Percentiles rank a stretch among this genome's conserved stretches.
phyloP scores from a whole-genome alignment of 2,329 filamentous ascomycete species.

The Scedosporium aurantiacum region DNA sequence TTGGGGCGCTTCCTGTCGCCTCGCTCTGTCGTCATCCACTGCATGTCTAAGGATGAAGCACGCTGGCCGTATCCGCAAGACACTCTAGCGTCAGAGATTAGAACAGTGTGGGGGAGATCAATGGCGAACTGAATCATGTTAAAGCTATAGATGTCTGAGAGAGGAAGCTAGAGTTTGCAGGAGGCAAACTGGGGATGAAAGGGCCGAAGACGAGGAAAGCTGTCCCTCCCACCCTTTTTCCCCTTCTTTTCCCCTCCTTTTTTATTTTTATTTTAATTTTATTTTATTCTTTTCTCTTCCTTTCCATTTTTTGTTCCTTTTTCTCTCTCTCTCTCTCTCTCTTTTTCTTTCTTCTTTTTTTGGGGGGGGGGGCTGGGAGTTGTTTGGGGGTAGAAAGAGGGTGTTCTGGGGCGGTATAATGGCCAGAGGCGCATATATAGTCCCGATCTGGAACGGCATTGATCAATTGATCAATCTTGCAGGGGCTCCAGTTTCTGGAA shows the following conservation, averaged over 20 bases:
- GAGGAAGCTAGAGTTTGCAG: not conserved
- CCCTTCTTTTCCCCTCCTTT: not conserved
- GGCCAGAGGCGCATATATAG: too few relatives aligned
- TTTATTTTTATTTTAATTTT: not conserved
- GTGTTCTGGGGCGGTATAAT: too few relatives aligned
- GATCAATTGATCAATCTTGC: too few relatives aligned
- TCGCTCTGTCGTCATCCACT: too few relatives aligned
- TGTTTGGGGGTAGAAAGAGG: too few relatives aligned
- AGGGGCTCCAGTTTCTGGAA: too few relatives aligned
- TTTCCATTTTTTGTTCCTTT: not conserved
- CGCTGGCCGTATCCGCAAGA: too few relatives aligned
- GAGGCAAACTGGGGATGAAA: not conserved
- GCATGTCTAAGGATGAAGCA: too few relatives aligned
- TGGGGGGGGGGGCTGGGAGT: too few relatives aligned
- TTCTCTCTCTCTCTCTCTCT: not conserved
- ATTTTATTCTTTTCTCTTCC: not conserved
- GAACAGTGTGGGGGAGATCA: not conserved
- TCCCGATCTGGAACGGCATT: too few relatives aligned
- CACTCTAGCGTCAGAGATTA: not conserved
- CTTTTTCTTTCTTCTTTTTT: not conserved
- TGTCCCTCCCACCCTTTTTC: not conserved
- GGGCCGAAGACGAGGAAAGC: not conserved
- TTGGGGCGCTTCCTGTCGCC: too few relatives aligned
- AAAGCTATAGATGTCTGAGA: not conserved
- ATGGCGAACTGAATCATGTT: not conserved